Base-by-base conservation (phyloP, 225 moss, liverwort and hornwort species). In the Straminergon stramineum region DNA sequence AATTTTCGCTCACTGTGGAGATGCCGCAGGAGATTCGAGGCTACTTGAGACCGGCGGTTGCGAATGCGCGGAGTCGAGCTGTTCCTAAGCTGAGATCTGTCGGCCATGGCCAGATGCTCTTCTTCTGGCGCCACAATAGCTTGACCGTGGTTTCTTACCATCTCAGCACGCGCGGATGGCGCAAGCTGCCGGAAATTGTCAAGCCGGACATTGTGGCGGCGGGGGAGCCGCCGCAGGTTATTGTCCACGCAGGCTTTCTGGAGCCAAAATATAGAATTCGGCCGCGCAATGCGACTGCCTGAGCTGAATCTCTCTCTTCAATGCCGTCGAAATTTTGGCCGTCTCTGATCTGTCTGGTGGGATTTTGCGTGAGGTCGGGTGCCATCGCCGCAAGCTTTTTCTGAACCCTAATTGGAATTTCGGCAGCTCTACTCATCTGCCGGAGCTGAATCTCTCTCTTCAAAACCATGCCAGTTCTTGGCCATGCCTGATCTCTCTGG, bases 121-220 rank as follows among this genome's bases (percentile, higher is more conserved):
- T 88, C 90, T 90, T 94, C 87, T 94, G 94, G 94, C 94, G 92
- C 61, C 90, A 82, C 57, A 91, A 79, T 4, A 84, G 82, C 82
- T 64, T 90, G 75, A 52, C 56, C 66, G 85, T 94, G n/a, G 87
- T 90, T 11, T 91, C 91, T 6, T 94, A 83, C 58, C 82, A 92
- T 85, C 90, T 94, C 65, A 60, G 91, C 81, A 88, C 81, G 24
- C 85, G 67, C 53, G 81, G 39, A 21, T 94, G 94, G 94, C 66
- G 43, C 39, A 57, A 77, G 68, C 88, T 94, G 19, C 94, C 94
- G 24, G 82, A 90, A 30, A 69, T 94, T 66, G 87, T 68, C 34
- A 71, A 78, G 65, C 91, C 92, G 27, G 79, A 87, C 83, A 81
- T 81, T 17, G 62, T 76, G 12, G 71, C 82, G 15, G 73, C 73